phyloP scores from a whole-genome alignment of 2,329 filamentous ascomycete species.

The Diaporthe capsici region DNA sequence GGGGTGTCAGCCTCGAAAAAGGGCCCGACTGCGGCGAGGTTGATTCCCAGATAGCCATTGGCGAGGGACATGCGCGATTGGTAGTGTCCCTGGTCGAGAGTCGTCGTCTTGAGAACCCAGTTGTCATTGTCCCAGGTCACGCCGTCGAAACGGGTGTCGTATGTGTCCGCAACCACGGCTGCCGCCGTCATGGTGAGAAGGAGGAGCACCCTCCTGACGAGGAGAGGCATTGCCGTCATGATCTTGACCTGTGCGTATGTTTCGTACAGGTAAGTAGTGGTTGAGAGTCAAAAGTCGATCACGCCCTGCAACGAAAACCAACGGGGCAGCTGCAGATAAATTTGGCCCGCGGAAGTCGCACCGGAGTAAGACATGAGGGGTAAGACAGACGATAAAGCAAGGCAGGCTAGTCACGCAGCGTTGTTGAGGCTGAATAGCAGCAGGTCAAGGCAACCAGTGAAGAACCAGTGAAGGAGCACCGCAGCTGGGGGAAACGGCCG shows the following conservation, averaged over 20 bases:
- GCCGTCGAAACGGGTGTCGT: conserved; percentile 47
- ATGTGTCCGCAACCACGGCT: conserved; percentile 32
- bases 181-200: not conserved
- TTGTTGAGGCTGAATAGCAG: not conserved
- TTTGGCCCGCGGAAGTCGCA: conserved; percentile 4
- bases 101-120: conserved; percentile 47
- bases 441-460: not conserved
- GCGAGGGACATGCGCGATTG: conserved; percentile 49
- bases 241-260: not conserved
- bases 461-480: conserved; percentile 4
- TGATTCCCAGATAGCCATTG: conserved; percentile 50
- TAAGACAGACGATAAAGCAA: not conserved
- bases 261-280: not conserved
- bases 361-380: conserved; percentile 34
- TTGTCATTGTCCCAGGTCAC: conserved; percentile 48
- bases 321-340: not conserved
- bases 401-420: not conserved
- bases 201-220: not conserved
- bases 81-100: conserved; percentile 47
- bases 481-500: not conserved
- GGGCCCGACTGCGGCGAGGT: conserved; percentile 47
- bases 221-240: not conserved
- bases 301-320: not conserved
- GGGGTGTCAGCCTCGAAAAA: conserved; percentile 48
- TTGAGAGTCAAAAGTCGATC: conserved; percentile 6